phyloP scores from a whole-genome alignment of 2,329 filamentous ascomycete genomes.

The Colletotrichum graminicola region DNA sequence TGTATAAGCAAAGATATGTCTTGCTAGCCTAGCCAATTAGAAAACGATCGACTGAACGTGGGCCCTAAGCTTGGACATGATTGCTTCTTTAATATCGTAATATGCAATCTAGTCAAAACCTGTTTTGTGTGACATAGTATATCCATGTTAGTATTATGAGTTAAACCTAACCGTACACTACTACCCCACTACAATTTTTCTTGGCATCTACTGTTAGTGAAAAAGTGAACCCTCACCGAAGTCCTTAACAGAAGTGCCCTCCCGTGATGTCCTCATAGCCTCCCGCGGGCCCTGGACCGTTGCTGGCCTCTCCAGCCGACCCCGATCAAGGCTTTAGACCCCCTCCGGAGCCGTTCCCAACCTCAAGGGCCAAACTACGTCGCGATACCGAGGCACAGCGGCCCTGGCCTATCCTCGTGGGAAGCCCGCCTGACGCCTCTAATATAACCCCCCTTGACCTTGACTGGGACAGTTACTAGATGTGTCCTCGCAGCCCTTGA shows the following conservation, averaged over 20 bases:
- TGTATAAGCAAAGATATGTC: too few species aligned
- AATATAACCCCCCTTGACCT: neutral
- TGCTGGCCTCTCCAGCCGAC: neutral
- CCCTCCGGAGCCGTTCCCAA: neutral
- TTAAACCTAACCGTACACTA: too few species aligned
- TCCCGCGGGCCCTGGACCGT: neutral
- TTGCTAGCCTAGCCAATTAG: too few species aligned
- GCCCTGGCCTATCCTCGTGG: neutral
- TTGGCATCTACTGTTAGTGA: constrained; percentile 5
- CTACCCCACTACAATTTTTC: too few species aligned
- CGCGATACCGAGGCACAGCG: neutral
- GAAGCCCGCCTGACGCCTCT: constrained; percentile 8
- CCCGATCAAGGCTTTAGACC: neutral
- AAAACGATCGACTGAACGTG: too few species aligned
- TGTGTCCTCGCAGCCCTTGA: neutral
- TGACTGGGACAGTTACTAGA: neutral
- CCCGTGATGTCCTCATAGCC: neutral
- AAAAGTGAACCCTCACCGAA: neutral
- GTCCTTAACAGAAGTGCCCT: constrained; percentile 6
- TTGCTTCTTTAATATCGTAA: too few species aligned
- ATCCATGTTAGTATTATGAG: too few species aligned
- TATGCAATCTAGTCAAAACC: too few species aligned
- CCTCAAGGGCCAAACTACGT: constrained; percentile 1
- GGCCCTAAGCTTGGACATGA: too few species aligned
- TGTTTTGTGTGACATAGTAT: too few species aligned